Base-by-base conservation (phyloP, 2,329 filamentous ascomycete species). In the Colletotrichum nymphaeae region DNA sequence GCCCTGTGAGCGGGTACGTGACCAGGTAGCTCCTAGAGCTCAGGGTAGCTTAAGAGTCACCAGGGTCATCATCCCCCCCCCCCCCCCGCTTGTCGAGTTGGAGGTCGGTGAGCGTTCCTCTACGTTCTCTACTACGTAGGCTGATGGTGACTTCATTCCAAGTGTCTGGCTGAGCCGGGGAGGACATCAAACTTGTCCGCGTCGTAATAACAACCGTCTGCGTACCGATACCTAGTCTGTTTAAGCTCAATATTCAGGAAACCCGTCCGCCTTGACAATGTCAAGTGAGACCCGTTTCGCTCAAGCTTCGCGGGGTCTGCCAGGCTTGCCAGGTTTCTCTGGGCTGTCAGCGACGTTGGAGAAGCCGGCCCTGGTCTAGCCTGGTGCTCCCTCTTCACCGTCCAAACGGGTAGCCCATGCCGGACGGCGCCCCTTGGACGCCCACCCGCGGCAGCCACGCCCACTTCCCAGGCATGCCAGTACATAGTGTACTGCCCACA, bases 261-360 rank as follows among this genome's bases (percentile, higher is more conserved):
- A 55, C 57, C 63, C 53, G 63, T 72, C 72, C 49, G 37, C 67
- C 68, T 49, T 35, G 68, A 71, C 35, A 46, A 49, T 19, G 37
- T 24, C 52, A 35, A 22, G 63, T 56, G 68, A 74, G 72, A 68
- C 63, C 63, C 62, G 28, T 58, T 67, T 59, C 37, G 72, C 57
- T 72, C 72, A 74, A 74, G 68, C 72, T 72, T 68, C 72, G 72
- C 53, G 72, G 72, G 72, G 72, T 59, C 63, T 67, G 68, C 72
- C 63, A 74, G 68, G 63, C 72, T 72, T 72, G 68, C 72, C 63
- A 72, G 68, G 63, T 68, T 72, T 59, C 62, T 59, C 30, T 65
- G 63, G 72, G 42, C 35, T 72, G 68, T 68, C 72, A 63, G 14
- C 16, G 24, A 42, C 42, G 46, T 66, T 63, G 59, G 57, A 52